A percentile compares a stretch with the other conserved stretches of the same genome.
phyloP scores from a whole-genome alignment of 2,329 filamentous ascomycete species.

The Hypoxylon sp. region DNA sequence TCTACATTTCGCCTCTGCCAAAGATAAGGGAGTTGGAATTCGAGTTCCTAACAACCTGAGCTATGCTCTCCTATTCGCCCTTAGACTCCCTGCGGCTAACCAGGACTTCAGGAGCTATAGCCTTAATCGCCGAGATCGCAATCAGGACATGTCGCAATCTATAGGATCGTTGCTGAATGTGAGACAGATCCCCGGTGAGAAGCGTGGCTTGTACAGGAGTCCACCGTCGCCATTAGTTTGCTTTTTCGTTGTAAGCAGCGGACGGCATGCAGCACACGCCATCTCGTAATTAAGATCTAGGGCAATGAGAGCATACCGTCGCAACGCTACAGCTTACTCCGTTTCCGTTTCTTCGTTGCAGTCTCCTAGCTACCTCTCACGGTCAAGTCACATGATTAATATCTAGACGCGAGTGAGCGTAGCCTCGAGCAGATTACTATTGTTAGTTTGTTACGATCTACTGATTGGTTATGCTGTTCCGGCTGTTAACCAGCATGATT shows the following conservation, averaged over 20 bases:
- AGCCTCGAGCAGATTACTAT: constrained; percentile 28
- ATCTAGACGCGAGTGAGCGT: constrained; percentile 38
- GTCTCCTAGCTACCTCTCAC: constrained; percentile 6
- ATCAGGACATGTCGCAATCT: constrained; percentile 21
- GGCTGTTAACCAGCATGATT: constrained; percentile 10
- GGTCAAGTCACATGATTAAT: constrained; percentile 47
- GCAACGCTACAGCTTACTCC: constrained; percentile 15
- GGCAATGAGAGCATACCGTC: constrained; percentile 9
- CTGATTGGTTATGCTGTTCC: constrained; percentile 37
- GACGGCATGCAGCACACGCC: constrained; percentile 3
- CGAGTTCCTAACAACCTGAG: not conserved
- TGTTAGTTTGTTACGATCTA: constrained; percentile 23
- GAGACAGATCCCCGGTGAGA: constrained; percentile 24
- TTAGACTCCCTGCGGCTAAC: constrained; percentile 23
- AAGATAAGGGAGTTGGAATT: constrained; percentile 14
- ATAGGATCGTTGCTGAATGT: constrained; percentile 13
- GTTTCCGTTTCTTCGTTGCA: not conserved
- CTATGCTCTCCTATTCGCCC: constrained; percentile 24
- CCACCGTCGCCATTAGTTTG: constrained; percentile 20
- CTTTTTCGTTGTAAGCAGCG: constrained; percentile 10
- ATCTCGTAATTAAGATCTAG: constrained; percentile 4
- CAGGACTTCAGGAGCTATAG: constrained; percentile 19
- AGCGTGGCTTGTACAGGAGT: constrained; percentile 23
- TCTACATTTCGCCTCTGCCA: constrained; percentile 25
- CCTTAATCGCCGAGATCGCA: constrained; percentile 16